Base-by-base conservation (phyloP, 73 alveolate species). In the Loxodes magnus region DNA sequence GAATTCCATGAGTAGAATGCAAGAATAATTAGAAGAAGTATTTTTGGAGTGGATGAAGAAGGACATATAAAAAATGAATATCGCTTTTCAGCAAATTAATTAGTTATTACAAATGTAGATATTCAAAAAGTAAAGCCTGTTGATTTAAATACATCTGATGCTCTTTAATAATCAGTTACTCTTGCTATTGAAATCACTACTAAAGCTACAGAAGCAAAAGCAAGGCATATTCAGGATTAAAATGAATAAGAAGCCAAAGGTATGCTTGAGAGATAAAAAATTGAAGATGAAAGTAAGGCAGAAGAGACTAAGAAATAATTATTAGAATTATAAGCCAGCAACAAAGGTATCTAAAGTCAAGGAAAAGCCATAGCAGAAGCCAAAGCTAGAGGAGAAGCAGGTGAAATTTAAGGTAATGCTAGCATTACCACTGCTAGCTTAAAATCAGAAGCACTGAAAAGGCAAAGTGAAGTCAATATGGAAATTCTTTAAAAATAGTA, bases 181-280 rank as follows among this genome's bases (percentile, higher is more conserved):
- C 71, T 82, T n/a, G 94, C 94, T 35, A 82, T 82, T 77, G 94
- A 82, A 39, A 82, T 82, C 38, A 77, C 94, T 27, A 82, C 94
- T 14, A 65, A 55, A 49, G 77, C 60, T 77, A 66, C 76, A 59
- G 87, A 82, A 57, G 82, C 81, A 27, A 82, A 79, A 53, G 94
- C 94, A 5, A 53, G 74, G 61, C 88, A 81, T 35, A 61, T 34
- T 17, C 85, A 89, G n/a, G 83, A 77, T 33, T 29, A 74, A 66
- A 52, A 77, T 19, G 90, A 79, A 49, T 74, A 82, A 52, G 88
- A 74, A 35, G 94, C 94, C 6, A 31, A 54, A 55, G 94, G 84
- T 14, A 59, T 54, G 9, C 80, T 82, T 36, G 71, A 82, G 55
- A 70, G 77, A 67, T 56, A 57, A 37, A 76, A 65, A 71, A 77